phyloP scores from a whole-genome alignment of 768 basidiomycete genomes.

The Rhodotorula taiwanensis region DNA sequence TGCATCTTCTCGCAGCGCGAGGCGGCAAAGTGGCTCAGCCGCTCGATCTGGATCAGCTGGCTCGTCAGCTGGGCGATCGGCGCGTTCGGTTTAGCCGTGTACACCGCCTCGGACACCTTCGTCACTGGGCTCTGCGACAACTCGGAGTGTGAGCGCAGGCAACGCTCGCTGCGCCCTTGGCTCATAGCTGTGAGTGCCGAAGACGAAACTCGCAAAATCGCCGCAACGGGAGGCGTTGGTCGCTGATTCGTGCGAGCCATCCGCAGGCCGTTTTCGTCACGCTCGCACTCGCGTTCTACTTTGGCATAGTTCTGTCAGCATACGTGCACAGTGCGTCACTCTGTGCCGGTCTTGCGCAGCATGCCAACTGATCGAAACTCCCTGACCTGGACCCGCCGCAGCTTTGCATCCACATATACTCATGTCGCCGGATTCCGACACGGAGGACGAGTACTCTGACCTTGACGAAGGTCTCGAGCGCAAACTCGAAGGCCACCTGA shows the following conservation, averaged over 20 bases:
- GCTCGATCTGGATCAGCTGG: slow-evolving; percentile 21
- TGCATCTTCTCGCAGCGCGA: slow-evolving; percentile 16
- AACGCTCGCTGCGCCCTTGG: background rate
- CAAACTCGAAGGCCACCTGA: background rate
- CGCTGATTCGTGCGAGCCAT: too few relatives aligned
- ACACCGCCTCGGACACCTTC: slow-evolving; percentile 7
- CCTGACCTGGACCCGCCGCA: too few relatives aligned
- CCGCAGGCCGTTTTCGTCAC: slow-evolving; percentile 21
- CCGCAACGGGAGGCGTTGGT: too few relatives aligned
- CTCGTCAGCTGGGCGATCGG: slow-evolving; percentile 12
- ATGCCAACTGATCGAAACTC: too few relatives aligned
- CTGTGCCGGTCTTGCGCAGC: too few relatives aligned
- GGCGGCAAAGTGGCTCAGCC: slow-evolving; percentile 6
- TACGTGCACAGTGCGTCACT: slow-evolving; percentile 18
- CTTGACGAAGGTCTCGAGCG: slow-evolving; percentile 1
- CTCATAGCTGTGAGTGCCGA: slow-evolving; percentile 11
- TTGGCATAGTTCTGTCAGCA: slow-evolving; percentile 18
- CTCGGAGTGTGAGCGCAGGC: background rate
- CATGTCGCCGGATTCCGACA: slow-evolving; percentile 7
- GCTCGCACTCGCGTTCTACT: slow-evolving; percentile 19
- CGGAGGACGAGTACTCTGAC: slow-evolving; percentile 22
- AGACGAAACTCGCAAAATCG: too few relatives aligned
- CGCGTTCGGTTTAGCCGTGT: slow-evolving; percentile 8
- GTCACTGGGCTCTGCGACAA: background rate
- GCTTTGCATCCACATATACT: slow-evolving; percentile 25